Base-by-base conservation (phyloP, 2,329 filamentous ascomycete species). In the Herpomyces periplanetae region DNA sequence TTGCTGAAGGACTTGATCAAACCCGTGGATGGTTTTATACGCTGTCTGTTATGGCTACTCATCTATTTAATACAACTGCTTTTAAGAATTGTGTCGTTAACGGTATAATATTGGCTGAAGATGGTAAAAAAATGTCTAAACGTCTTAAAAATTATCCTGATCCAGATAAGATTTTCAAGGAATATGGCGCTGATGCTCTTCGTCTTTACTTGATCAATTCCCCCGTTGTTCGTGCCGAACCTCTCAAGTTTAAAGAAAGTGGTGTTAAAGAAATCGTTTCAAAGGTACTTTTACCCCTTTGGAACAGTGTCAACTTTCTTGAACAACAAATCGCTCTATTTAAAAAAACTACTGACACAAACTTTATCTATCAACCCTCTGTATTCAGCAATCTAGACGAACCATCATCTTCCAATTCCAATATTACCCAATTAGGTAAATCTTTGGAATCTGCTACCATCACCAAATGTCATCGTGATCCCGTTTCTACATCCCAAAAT, bases 101-200 rank as follows among this genome's bases (percentile, higher is more conserved):
- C 33, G 73, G 73, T 19, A 80, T 87, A 25, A 71, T 88, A 3
- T 49, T 88, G 15, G 73, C 73, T 1, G 71, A 85, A 35, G 69
- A 87, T 32, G 75, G 75, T 21, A 88, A 87, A 47, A 91, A 91
- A 47, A 91, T 91, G 75, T 87, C 71, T 4, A 91, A 91, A 42
- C 57, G 75, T 20, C 47, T 87, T 22, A 84, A 88, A 44, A 91
- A 91, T 40, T 91, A 87, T 37, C 75, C 75, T 0, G 71, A 87
- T 31, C 75, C 75, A 5, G 45, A 45, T 22, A 43, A 69, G 19
- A 55, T 91, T 27, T 80, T 88, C 49, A 43, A 63, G 22, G 63
- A 63, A 32, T 85, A 85, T 34, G 75, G 75, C 9, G 73, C 71
- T 2, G 75, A 91, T 41, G 71, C 75, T 12, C 52, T 91, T 19